Base-by-base conservation (phyloP, 2,329 filamentous ascomycete species). In the Magnaporthales sp. region DNA sequence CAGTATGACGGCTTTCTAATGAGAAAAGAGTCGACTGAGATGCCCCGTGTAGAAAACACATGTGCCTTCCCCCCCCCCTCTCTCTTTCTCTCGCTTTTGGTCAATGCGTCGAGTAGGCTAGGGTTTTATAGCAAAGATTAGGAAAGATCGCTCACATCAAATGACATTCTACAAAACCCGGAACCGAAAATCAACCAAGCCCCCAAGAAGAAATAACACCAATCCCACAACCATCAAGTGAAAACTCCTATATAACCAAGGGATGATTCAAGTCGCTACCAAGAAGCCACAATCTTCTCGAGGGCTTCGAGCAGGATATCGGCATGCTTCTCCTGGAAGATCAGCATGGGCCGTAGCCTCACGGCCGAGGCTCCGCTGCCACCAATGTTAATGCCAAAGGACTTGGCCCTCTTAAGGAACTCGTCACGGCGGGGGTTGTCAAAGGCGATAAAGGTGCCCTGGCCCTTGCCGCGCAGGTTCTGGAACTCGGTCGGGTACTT, bases 401-500 rank as follows among this genome's bases (percentile, higher is more conserved):
- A 80, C 88, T 96, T 97, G 69, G 90, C 91, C 80, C 86, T 89
- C 77, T 80, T 85, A 70, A 97, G 78, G 79, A 97, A 90, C 75
- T 90, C 86, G 75, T 97, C 92, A 68, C 93, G 84, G 72, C 87
- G 82, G 66, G 91, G 91, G 74, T 86, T 91, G 77, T 97, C 93
- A 83, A 93, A 97, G 64, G 93, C 93, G 75, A 97, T 92, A 77
- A 96, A 97, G 10, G 93, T 97, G 71, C 93, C 93, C 80, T 91
- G 90, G 64, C 90, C 90, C 81, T 96, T 91, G 66, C 93, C 93
- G 73, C 93, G 86, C 68, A 97, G 84, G 81, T 96, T 95, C 75
- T 86, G 80, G 77, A 97, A 89, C 77, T 94, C 85, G 46, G 83
- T 83, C 1, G 93, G 93, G 77, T 91, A 94, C 76, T 87, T 85